These are phyloP conservation scores for Sporothrix pseudoabietina DNA, from an alignment of 2,329 filamentous ascomycete genomes.

Conservation along the genomic window DNA sequence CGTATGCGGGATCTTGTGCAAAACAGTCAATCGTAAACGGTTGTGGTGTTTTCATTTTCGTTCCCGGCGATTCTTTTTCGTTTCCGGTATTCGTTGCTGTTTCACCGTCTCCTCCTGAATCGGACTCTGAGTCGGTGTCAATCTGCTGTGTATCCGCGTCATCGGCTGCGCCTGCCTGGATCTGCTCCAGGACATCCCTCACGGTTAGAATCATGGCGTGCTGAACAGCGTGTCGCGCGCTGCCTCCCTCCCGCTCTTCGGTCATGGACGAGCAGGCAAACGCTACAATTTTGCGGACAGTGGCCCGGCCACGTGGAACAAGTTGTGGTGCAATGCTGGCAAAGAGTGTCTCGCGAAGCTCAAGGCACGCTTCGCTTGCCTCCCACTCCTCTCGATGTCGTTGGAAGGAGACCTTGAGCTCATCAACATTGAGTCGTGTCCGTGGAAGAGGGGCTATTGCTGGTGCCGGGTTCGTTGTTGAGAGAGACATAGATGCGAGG, in stretches of 20 bases:
- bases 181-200: conserved; percentile 31
- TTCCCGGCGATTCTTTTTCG: too few relatives aligned
- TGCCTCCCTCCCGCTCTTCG: conserved; percentile 22
- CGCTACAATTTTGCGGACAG: conserved; percentile 33
- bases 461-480: background rate
- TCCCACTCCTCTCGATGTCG: conserved; percentile 30
- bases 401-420: conserved; percentile 17
- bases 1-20: conserved; percentile 40
- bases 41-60: background rate
- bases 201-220: conserved; percentile 35
- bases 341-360: conserved; percentile 31
- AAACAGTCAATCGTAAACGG: conserved; percentile 31
- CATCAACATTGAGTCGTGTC: conserved; percentile 20
- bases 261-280: conserved; percentile 33
- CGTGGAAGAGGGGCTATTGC: background rate
- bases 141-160: background rate
- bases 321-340: conserved; percentile 24
- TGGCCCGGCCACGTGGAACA: conserved; percentile 14
- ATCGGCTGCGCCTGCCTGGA: conserved; percentile 15
- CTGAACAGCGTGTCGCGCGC: conserved; percentile 30
- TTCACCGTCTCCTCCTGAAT: background rate
- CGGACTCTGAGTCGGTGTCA: background rate
- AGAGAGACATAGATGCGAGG: conserved; percentile 26
- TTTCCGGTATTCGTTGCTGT: background rate
- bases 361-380: conserved; percentile 28